Evolutionary conservation across 331 rosid genomes (phyloP).

Genomic region (Pyracantha coccinea): DNA sequence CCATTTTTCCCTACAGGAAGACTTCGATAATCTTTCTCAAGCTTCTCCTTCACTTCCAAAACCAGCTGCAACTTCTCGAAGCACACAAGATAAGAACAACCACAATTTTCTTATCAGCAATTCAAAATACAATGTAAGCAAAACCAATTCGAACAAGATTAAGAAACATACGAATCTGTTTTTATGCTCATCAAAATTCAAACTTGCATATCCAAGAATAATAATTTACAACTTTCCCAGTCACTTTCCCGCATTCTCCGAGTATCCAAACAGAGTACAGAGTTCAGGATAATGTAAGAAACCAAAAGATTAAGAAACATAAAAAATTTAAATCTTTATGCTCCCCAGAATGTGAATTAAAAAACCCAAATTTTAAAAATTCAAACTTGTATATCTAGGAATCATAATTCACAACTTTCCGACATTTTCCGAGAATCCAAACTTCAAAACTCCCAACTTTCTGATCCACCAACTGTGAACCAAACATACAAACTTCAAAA

Average conservation of each 20-base stretch:
- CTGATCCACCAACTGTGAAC: neutral
- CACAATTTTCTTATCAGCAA: neutral
- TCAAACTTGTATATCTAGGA: neutral
- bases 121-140: neutral
- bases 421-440: neutral
- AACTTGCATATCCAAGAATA: neutral
- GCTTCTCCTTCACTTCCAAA: conserved; percentile 72
- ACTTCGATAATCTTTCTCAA: conserved; percentile 39
- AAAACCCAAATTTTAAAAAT: neutral
- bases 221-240: neutral
- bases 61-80: conserved; percentile 51
- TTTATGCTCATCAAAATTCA: neutral
- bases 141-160: neutral
- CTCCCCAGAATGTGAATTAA: neutral
- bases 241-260: neutral
- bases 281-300: neutral
- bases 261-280: neutral
- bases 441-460: neutral
- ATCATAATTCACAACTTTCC: neutral
- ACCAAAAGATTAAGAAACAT: neutral
- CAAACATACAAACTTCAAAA: neutral
- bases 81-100: neutral
- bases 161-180: neutral
- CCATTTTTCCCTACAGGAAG: conserved; percentile 88
- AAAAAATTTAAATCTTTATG: neutral